A percentile compares a stretch with the other conserved stretches of the same genome.
Evolutionary conservation across 768 basidiomycete species (phyloP).

Genomic region (Rhizopogon vesiculosus): DNA sequence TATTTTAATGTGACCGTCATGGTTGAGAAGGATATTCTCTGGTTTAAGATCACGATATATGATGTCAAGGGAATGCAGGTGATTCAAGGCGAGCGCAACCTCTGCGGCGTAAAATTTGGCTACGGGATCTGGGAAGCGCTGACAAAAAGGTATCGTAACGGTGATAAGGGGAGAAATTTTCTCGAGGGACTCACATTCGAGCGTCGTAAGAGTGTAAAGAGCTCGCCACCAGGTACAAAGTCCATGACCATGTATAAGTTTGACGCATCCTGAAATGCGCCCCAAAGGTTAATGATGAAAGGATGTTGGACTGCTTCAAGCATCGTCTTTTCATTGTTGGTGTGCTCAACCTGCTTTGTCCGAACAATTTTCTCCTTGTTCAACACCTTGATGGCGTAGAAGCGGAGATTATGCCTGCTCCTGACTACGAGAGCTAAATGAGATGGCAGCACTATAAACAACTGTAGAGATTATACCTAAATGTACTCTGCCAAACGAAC

Average conservation of each 20-base stretch:
- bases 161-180: slow-evolving; percentile 9
- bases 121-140: slow-evolving; percentile 95
- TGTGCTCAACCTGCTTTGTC: slow-evolving; percentile 96
- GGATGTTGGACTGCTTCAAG: slow-evolving; percentile 84
- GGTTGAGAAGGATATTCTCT: slow-evolving; percentile 89
- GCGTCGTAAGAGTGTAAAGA: slow-evolving; percentile 89
- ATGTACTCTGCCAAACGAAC: slow-evolving; percentile 97
- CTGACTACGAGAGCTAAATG: slow-evolving; percentile 47
- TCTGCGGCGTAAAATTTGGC: slow-evolving; percentile 98
- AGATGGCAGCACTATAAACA: slow-evolving; percentile 6
- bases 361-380: slow-evolving; percentile 89
- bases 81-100: slow-evolving; percentile 88
- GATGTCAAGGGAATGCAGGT: slow-evolving; percentile 82
- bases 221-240: slow-evolving; percentile 94
- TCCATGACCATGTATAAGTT: slow-evolving; percentile 99
- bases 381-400: slow-evolving; percentile 94
- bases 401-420: slow-evolving; percentile 91
- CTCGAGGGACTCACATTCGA: slow-evolving; percentile 61
- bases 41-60: slow-evolving; percentile 98
- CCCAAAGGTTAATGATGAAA: slow-evolving; percentile 96
- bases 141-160: slow-evolving; percentile 9
- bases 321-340: slow-evolving; percentile 90
- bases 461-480: slow-evolving; percentile 46
- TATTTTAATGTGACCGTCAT: slow-evolving; percentile 96
- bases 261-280: slow-evolving; percentile 84